phyloP scores from a whole-genome alignment of 805 yeast genomes.

The Ogataea nonfermentans region DNA sequence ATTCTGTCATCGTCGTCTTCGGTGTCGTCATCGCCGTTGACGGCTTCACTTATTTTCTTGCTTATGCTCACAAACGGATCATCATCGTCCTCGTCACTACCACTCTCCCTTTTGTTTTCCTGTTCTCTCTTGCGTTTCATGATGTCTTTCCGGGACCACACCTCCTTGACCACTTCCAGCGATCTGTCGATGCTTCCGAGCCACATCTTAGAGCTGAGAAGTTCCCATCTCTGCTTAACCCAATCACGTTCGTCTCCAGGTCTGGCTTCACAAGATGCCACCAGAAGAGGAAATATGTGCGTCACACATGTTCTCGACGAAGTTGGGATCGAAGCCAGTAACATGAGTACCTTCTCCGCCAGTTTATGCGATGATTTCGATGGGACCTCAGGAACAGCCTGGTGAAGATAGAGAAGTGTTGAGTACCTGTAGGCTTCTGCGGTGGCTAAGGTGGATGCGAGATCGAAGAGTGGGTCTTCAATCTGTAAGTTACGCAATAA shows the following conservation, averaged over 20 bases:
- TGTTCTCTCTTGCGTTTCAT: constrained; percentile 30
- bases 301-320: constrained; percentile 53
- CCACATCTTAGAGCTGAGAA: constrained; percentile 54
- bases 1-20: constrained; percentile 39
- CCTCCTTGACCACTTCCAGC: constrained; percentile 66
- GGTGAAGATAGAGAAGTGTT: constrained; percentile 58
- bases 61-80: constrained; percentile 27
- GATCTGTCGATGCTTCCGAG: constrained; percentile 67
- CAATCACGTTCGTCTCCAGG: constrained; percentile 59
- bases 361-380: constrained; percentile 50
- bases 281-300: constrained; percentile 63
- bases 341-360: constrained; percentile 58
- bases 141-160: constrained; percentile 63
- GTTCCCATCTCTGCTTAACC: constrained; percentile 58
- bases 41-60: constrained; percentile 30
- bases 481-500: constrained; percentile 34
- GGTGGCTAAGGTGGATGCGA: constrained; percentile 60
- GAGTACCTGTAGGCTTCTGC: constrained; percentile 69
- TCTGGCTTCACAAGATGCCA: constrained; percentile 64
- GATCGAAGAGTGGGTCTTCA: constrained; percentile 51
- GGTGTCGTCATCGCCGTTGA: constrained; percentile 42
- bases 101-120: constrained; percentile 12
- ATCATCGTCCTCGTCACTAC: constrained; percentile 15
- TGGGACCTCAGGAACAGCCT: constrained; percentile 70
- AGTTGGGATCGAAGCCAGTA: constrained; percentile 62